Base-by-base conservation (phyloP, 495 filamentous ascomycete genomes). In the Penicillium verhagenii region DNA sequence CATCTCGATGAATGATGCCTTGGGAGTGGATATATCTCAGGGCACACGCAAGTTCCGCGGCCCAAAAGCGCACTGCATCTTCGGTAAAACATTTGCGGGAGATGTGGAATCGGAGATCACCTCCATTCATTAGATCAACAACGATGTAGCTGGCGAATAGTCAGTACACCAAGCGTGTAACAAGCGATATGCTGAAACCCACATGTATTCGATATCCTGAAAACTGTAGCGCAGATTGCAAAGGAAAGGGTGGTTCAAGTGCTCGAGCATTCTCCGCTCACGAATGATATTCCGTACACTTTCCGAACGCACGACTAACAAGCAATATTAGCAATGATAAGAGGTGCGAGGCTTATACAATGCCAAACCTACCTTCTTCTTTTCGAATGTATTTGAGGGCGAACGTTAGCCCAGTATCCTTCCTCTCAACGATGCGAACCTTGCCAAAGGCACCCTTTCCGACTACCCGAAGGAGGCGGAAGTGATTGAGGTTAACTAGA, bases 141-240 rank as follows among this genome's bases (percentile, higher is more conserved):
- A 98, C 95, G 60, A 98, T 84, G 71, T 98, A 97, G 77, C 93
- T 96, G 58, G 20, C 35, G 38, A 26, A 42, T 14, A 9, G 57
- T 75, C 52, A 76, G 68, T 53, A 40, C 44, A 55, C 25, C 3
- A 3, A 21, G 14, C 23, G n/a, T 31, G 0, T 11, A 11, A 28
- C n/a, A 11, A 25, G 7, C 4, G 21, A 53, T 14, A 23, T 7
- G 16, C 35, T 50, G 20, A 19, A 42, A 71, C 90, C 60, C 80
- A 98, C 94, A 98, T 86, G 73, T 98, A 98, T 68, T 98, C 94
- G 61, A 97, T 90, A 72, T 98, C 94, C 74, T 98, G 94, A 69
- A 98, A 98, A 77, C 92, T 96, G 73, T 97, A 98, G 49, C 94
- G 87, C 77, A 98, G 80, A 70, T 98, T 98, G 79, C 94, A 98